These are phyloP conservation scores for Claviceps capensis DNA, from an alignment of 2,329 filamentous ascomycete species.

Conservation along the genomic window DNA sequence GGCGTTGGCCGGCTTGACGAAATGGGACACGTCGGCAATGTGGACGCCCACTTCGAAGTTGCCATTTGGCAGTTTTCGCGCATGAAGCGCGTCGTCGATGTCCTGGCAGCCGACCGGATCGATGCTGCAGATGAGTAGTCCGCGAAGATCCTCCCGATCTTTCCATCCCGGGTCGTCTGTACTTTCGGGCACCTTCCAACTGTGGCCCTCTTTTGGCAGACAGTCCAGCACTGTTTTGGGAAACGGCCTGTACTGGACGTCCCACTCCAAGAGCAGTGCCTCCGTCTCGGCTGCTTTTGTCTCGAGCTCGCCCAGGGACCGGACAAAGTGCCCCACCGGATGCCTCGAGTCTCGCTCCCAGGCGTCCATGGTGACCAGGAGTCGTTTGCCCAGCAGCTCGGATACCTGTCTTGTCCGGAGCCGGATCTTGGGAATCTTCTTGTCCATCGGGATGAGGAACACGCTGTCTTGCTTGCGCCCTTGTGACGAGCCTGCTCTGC, in stretches of 20 bases:
- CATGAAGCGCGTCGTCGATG: conserved; percentile 94
- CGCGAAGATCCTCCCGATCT: conserved; percentile 69
- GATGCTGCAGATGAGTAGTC: conserved; percentile 88
- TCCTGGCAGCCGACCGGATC: conserved; percentile 93
- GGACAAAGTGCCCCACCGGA: conserved; percentile 84
- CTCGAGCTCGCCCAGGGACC: conserved; percentile 83
- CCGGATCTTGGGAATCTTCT: conserved; percentile 90
- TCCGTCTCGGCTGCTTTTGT: conserved; percentile 97
- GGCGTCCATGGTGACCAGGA: conserved; percentile 84
- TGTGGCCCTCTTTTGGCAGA: conserved; percentile 77
- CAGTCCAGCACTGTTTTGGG: conserved; percentile 93
- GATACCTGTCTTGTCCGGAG: conserved; percentile 82
- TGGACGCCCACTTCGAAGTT: conserved; percentile 95
- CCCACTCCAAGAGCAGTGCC: conserved; percentile 83
- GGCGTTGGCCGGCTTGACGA: conserved; percentile 90
- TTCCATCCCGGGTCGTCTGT: conserved; percentile 76
- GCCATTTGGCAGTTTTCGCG: conserved; percentile 70
- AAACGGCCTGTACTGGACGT: conserved; percentile 95
- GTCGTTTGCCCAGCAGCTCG: conserved; percentile 79
- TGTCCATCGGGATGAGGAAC: conserved; percentile 96
- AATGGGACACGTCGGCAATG: conserved; percentile 98
- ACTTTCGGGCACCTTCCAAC: conserved; percentile 80
- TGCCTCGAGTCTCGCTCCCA: conserved; percentile 93
- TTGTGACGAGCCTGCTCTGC: conserved; percentile 56
- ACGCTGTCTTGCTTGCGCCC: conserved; percentile 82